Conservation (phyloP, 1,139 yeast genomes). For the Sugiyamaella paludigena region DNA sequence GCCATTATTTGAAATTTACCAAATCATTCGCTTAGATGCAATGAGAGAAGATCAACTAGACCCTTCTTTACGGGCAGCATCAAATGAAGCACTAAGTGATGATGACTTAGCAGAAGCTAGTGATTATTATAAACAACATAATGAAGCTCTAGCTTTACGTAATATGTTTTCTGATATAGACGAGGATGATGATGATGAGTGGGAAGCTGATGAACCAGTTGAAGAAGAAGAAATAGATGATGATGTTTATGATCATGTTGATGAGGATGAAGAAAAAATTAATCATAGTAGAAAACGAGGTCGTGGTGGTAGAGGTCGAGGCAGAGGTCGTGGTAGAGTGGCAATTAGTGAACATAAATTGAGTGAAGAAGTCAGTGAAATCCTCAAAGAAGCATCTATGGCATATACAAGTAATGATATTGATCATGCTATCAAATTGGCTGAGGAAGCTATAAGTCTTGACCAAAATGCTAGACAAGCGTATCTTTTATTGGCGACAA, state of each 20-base stretch:
- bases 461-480: conserved; percentile 82
- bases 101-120: too few species aligned
- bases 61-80: too few species aligned
- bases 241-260: not conserved
- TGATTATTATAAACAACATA: too few species aligned
- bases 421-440: conserved; percentile 55
- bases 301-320: too few species aligned
- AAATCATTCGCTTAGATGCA: too few species aligned
- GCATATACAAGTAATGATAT: conserved; percentile 11
- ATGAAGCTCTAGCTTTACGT: too few species aligned
- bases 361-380: conserved; percentile 8
- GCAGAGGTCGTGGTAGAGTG: conserved; percentile 1
- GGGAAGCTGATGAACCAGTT: conserved; percentile 14
- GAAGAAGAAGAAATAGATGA: conserved; percentile 13
- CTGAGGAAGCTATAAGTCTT: conserved; percentile 68
- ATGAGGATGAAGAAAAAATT: not conserved
- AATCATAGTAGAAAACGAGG: too few species aligned
- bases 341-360: conserved; percentile 4
- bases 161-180: conserved; percentile 1
- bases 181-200: conserved; percentile 8
- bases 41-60: too few species aligned
- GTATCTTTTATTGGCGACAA: conserved; percentile 81
- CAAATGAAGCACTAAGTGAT: too few species aligned
- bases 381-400: conserved; percentile 11
- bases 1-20: too few species aligned